Conservation (phyloP, 495 filamentous ascomycete species). For the Amorphotheca resinae region DNA sequence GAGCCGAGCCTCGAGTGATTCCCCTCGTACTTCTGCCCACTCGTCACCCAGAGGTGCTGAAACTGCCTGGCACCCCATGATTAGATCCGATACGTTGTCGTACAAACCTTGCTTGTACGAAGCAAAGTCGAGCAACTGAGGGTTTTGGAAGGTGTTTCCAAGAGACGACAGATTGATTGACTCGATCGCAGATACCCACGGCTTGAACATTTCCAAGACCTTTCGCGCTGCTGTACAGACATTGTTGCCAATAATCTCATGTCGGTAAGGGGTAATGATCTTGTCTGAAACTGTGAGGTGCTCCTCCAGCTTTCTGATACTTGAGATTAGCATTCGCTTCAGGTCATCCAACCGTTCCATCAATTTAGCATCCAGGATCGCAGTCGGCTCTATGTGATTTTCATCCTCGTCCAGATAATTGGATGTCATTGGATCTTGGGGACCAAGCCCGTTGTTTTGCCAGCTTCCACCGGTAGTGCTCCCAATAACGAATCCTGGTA, state of each 20-base stretch:
- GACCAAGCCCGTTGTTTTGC: slow-evolving; percentile 76
- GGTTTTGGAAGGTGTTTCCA: slow-evolving; percentile 64
- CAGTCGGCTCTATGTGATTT: slow-evolving; percentile 55
- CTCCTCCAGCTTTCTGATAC: slow-evolving; percentile 76
- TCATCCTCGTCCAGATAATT: slow-evolving; percentile 83
- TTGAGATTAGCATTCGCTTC: slow-evolving; percentile 64
- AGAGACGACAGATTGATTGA: slow-evolving; percentile 72
- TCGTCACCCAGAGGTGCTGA: slow-evolving; percentile 86
- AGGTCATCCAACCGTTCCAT: slow-evolving; percentile 78
- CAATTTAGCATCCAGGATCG: slow-evolving; percentile 57
- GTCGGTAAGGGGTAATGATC: slow-evolving; percentile 55
- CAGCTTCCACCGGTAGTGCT: slow-evolving; percentile 76
- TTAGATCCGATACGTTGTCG: slow-evolving; percentile 80
- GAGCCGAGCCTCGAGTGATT: slow-evolving; percentile 80
- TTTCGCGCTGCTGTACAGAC: slow-evolving; percentile 62
- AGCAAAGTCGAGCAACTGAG: slow-evolving; percentile 76
- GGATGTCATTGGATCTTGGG: slow-evolving; percentile 53
- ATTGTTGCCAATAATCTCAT: slow-evolving; percentile 60
- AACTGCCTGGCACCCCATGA: slow-evolving; percentile 75
- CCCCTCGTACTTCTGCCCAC: slow-evolving; percentile 84
- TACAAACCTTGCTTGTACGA: slow-evolving; percentile 85
- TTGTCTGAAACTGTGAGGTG: slow-evolving; percentile 64
- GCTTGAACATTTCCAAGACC: slow-evolving; percentile 73
- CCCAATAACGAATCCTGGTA: slow-evolving; percentile 82
- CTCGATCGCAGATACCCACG: slow-evolving; percentile 77